Percentiles rank a stretch among this genome's conserved stretches.
phyloP scores from a whole-genome alignment of 139 green algal genomes.

The Chlamydomonas applanata region DNA sequence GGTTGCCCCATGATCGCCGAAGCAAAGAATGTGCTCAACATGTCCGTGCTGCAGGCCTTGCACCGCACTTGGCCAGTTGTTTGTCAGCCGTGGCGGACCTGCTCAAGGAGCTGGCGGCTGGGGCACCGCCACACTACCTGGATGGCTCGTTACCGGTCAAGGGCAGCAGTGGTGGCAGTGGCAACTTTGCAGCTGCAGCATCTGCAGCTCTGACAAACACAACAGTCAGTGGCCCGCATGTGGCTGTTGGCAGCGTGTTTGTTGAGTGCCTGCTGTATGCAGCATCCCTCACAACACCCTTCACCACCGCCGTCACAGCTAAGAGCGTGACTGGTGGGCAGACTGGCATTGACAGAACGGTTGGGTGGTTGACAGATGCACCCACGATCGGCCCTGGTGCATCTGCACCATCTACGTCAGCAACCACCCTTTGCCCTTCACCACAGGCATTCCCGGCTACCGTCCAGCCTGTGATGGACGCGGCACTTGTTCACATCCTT shows the following conservation, averaged over 20 bases:
- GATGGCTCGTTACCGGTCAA: too few species aligned
- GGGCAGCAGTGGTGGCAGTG: too few species aligned
- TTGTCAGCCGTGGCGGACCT: background rate
- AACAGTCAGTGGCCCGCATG: background rate
- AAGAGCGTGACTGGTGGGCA: too few species aligned
- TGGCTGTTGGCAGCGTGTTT: background rate
- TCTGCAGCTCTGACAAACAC: too few species aligned
- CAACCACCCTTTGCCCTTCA: background rate
- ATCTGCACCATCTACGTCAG: background rate
- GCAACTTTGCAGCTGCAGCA: too few species aligned
- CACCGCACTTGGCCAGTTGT: background rate
- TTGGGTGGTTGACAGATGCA: too few species aligned
- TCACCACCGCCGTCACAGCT: too few species aligned
- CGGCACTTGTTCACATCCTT: slow-evolving; percentile 9
- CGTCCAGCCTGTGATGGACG: background rate
- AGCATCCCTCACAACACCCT: slow-evolving; percentile 10
- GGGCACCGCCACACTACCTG: background rate
- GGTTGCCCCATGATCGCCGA: too few species aligned
- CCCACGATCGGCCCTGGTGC: background rate
- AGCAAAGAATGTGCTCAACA: too few species aligned
- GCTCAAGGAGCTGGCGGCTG: background rate
- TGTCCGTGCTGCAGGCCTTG: too few species aligned
- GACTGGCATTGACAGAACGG: too few species aligned
- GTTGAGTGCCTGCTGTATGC: slow-evolving; percentile 18
- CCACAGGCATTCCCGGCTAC: background rate